Percentiles rank a stretch among this genome's conserved stretches.
These are phyloP conservation scores for Neoarthrinium moseri DNA, from an alignment of 2,329 filamentous ascomycete genomes.

Conservation along the genomic window DNA sequence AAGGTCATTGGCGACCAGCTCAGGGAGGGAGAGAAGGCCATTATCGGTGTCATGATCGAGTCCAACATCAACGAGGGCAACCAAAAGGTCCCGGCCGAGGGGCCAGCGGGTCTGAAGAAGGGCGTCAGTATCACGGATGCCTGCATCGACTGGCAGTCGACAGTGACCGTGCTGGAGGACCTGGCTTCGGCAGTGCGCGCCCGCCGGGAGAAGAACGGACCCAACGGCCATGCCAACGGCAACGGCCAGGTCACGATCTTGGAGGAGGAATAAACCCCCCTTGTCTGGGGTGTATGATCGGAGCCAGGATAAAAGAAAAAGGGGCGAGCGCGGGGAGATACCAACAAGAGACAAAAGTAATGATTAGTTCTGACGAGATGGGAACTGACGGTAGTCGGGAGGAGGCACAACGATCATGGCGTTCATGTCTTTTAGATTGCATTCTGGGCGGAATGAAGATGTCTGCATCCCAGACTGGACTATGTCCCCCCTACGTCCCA, in stretches of 20 bases:
- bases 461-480: background rate
- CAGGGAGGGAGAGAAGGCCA: constrained; percentile 79
- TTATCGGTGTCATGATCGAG: constrained; percentile 98
- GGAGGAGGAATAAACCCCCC: constrained; percentile 45
- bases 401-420: background rate
- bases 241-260: constrained; percentile 42
- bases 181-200: constrained; percentile 80
- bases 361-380: background rate
- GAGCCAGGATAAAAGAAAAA: constrained; percentile 1
- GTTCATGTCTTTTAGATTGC: background rate
- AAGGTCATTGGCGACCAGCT: constrained; percentile 81
- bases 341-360: background rate
- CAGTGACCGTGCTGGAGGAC: constrained; percentile 77
- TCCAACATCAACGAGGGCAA: constrained; percentile 91
- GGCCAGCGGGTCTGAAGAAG: constrained; percentile 74
- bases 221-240: constrained; percentile 26
- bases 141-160: constrained; percentile 91
- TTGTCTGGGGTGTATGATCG: background rate
- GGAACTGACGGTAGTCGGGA: background rate
- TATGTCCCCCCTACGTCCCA: no score
- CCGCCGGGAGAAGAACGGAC: constrained; percentile 56
- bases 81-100: constrained; percentile 85
- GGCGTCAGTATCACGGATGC: constrained; percentile 95
- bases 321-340: background rate
- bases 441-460: background rate